Conservation (phyloP, 371 early-diverging fungal species). For the Mucor indicus region DNA sequence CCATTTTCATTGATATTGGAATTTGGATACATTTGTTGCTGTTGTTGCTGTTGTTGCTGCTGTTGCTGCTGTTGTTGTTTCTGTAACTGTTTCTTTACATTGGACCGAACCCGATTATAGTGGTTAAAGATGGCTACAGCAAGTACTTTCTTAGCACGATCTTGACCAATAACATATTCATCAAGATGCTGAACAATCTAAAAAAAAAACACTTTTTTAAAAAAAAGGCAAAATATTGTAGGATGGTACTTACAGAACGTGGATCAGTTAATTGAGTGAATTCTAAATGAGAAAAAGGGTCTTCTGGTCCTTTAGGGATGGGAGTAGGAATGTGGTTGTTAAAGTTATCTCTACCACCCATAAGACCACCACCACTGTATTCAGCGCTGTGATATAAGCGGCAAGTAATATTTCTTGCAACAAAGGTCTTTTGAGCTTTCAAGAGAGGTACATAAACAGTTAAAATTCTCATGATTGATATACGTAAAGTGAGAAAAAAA, state of each 20-base stretch:
- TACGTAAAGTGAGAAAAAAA: neutral
- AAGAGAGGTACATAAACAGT: conserved; percentile 9
- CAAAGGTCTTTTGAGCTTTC: no score
- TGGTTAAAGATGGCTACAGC: conserved; percentile 89
- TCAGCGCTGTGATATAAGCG: conserved; percentile 20
- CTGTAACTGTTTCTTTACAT: conserved; percentile 30
- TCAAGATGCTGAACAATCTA: conserved; percentile 83
- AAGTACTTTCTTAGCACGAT: conserved; percentile 77
- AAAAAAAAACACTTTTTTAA: neutral
- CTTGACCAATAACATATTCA: conserved; percentile 88
- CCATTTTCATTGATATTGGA: neutral
- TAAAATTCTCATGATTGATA: conserved; percentile 4
- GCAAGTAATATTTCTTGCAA: neutral
- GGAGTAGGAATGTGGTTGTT: conserved; percentile 1
- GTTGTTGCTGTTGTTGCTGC: conserved; percentile 10
- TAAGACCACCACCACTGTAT: conserved; percentile 17
- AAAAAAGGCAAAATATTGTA: neutral
- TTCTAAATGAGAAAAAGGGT: conserved; percentile 18
- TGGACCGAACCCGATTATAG: conserved; percentile 77
- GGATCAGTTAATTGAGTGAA: conserved; percentile 15
- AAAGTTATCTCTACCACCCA: conserved; percentile 18
- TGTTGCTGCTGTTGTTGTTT: conserved; percentile 11
- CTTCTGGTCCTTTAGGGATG: conserved; percentile 6
- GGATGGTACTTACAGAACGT: conserved; percentile 15
- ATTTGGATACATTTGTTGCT: neutral